Conservation (phyloP, 371 early-diverging fungal genomes). For the Rhizomucor pusillus region DNA sequence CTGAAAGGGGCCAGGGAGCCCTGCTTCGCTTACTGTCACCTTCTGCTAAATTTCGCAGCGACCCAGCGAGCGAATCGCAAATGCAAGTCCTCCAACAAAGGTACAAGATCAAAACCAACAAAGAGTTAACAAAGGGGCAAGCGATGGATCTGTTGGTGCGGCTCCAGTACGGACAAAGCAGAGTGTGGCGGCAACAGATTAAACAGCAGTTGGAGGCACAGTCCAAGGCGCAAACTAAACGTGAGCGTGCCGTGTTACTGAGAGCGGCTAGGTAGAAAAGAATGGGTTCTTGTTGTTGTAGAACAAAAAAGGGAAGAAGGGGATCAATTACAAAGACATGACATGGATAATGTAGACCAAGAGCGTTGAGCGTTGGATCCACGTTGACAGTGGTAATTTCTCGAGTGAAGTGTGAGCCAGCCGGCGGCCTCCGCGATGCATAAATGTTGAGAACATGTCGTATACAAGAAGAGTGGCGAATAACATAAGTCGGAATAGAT, state of each 20-base stretch:
- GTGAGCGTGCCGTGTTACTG: background rate
- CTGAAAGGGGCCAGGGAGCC: background rate
- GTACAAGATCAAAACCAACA: conserved; percentile 16
- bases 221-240: background rate
- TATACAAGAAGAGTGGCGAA: conserved; percentile 7
- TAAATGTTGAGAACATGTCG: conserved; percentile 14
- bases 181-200: conserved; percentile 19
- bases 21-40: conserved; percentile 22
- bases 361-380: conserved; percentile 11
- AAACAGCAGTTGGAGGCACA: background rate
- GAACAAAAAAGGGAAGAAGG: too few species aligned
- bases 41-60: conserved; percentile 51
- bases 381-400: conserved; percentile 8
- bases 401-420: conserved; percentile 2
- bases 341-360: conserved; percentile 7
- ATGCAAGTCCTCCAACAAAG: conserved; percentile 26
- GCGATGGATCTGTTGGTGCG: conserved; percentile 57
- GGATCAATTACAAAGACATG: background rate
- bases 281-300: too few species aligned
- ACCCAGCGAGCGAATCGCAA: conserved; percentile 55
- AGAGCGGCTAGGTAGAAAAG: background rate
- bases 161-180: conserved; percentile 42
- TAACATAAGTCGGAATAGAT: conserved; percentile 8
- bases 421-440: conserved; percentile 5
- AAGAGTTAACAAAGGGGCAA: conserved; percentile 50